Percentiles rank a stretch among this genome's conserved stretches.
phyloP scores from a whole-genome alignment of 345 rosid species.

The Salix caprea region DNA sequence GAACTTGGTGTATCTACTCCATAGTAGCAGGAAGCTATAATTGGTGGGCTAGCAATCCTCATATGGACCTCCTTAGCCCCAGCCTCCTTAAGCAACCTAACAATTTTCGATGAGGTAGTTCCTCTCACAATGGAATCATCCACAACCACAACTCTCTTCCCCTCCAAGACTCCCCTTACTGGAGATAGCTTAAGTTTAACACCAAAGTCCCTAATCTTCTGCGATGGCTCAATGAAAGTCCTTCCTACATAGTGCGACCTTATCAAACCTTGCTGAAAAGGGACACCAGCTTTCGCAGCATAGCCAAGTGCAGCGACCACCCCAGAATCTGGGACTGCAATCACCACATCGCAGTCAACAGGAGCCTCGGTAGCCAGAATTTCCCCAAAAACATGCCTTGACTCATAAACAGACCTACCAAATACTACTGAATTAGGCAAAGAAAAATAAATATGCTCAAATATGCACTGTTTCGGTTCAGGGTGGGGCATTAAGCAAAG shows the following conservation, averaged over 20 bases:
- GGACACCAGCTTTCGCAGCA: slow-evolving; percentile 75
- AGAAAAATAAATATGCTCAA: slow-evolving; percentile 87
- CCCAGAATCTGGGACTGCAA: slow-evolving; percentile 94
- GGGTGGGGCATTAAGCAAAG: slow-evolving; percentile 66
- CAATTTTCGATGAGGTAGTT: slow-evolving; percentile 85
- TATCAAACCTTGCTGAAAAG: slow-evolving; percentile 82
- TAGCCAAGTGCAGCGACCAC: slow-evolving; percentile 95
- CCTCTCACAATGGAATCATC: slow-evolving; percentile 96
- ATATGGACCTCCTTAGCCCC: slow-evolving; percentile 96
- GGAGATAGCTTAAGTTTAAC: slow-evolving; percentile 95
- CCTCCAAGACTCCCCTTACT: slow-evolving; percentile 73
- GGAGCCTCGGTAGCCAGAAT: slow-evolving; percentile 75
- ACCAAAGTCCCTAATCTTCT: slow-evolving; percentile 91
- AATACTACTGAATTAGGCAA: slow-evolving; percentile 82
- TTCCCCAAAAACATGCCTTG: slow-evolving; percentile 66
- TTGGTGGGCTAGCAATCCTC: slow-evolving; percentile 97
- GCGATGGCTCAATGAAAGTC: slow-evolving; percentile 90
- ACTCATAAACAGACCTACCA: slow-evolving; percentile 83
- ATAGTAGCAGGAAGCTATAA: slow-evolving; percentile 74
- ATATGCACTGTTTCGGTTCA: slow-evolving; percentile 84
- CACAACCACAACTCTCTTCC: slow-evolving; percentile 89
- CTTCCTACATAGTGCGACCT: slow-evolving; percentile 95
- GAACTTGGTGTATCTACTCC: slow-evolving; percentile 97
- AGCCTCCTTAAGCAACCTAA: slow-evolving; percentile 73
- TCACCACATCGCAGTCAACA: slow-evolving; percentile 89